Conservation (phyloP, 208 protist genomes). For the Trypanosoma scelopori region DNA sequence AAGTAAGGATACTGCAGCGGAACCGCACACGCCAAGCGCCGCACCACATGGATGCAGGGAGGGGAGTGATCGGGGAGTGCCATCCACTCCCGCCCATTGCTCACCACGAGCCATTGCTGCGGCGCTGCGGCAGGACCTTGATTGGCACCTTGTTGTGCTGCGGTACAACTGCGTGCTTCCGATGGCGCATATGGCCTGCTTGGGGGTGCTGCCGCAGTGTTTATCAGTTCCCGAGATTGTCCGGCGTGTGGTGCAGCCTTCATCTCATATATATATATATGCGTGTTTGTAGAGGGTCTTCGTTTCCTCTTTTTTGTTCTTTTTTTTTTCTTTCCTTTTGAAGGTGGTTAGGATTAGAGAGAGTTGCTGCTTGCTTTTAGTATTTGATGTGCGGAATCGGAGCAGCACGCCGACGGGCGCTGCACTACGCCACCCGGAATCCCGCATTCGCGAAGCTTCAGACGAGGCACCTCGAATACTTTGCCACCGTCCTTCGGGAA, state of each 20-base stretch:
- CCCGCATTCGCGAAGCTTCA: conserved; percentile 46
- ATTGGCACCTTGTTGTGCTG: conserved; percentile 59
- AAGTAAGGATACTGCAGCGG: background rate
- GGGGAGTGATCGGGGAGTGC: background rate
- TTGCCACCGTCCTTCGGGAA: conserved; percentile 44
- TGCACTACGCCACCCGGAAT: conserved; percentile 65
- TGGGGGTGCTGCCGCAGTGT: conserved; percentile 45
- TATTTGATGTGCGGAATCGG: conserved; percentile 2
- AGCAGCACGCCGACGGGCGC: conserved; percentile 45
- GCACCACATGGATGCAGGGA: background rate
- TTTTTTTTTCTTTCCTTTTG: conserved; percentile 13
- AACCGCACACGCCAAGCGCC: conserved; percentile 2
- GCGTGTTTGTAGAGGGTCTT: too few species aligned
- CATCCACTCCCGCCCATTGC: background rate
- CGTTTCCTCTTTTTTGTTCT: too few species aligned
- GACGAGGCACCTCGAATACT: conserved; percentile 45
- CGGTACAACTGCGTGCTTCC: conserved; percentile 44
- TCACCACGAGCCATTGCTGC: conserved; percentile 45
- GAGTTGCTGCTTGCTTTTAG: too few species aligned
- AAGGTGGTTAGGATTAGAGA: background rate
- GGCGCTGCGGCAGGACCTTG: conserved; percentile 39
- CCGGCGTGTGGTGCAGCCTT: conserved; percentile 42
- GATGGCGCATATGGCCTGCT: conserved; percentile 47
- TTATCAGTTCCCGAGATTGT: conserved; percentile 41
- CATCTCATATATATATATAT: too few species aligned